Evolutionary conservation across 257 asterid species (phyloP), one percentile per base, ranked within the genome.

Genomic region (Solanum ossicruentum): DNA sequence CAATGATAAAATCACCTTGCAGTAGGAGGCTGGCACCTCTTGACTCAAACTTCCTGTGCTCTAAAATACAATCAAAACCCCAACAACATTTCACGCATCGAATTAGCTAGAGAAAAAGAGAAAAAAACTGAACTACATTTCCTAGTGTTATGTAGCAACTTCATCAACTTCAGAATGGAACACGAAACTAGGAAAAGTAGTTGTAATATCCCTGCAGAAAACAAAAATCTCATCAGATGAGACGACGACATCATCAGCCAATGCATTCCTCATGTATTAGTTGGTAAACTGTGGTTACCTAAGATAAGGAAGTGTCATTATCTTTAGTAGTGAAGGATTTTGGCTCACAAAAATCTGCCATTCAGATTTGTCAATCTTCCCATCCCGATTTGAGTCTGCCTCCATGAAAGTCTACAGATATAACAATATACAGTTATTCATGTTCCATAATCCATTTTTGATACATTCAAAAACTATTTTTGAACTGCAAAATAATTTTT

Each of bases 101-200:
- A 75, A 77, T 16, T 26, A 72, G 39, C 83, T 52, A 78, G 56
- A 66, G 66, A 77, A 84, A 70, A 61, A 66, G 55, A 58, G 54
- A 15, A 57, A 60, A 23, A 55, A 71, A 70, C 55, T 17, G 39
- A 56, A 81, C 55, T 11, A 67, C 16, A 26, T 12, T n/a, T 2
- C 47, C 26, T 45, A n/a, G 28, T 18, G 54, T 89, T 88, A 93
- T 18, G 98, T 93, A 66, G 98, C 97, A 36, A 91, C 86, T 88
- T 95, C 98, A 84, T 95, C 98, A 17, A 95, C 98, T 89, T 93
- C 97, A 17, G 98, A 95, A 89, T 95, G 91, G 90, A 95, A 94
- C 13, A 94, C 97, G 10, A 94, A 94, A 90, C 97, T 87, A 84
- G 97, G 98, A 84, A 94, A 93, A 20, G 97, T 93, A 12, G 98